Evolutionary conservation across 2,329 filamentous ascomycete genomes (phyloP).

Genomic region (Phoma herbarum): DNA sequence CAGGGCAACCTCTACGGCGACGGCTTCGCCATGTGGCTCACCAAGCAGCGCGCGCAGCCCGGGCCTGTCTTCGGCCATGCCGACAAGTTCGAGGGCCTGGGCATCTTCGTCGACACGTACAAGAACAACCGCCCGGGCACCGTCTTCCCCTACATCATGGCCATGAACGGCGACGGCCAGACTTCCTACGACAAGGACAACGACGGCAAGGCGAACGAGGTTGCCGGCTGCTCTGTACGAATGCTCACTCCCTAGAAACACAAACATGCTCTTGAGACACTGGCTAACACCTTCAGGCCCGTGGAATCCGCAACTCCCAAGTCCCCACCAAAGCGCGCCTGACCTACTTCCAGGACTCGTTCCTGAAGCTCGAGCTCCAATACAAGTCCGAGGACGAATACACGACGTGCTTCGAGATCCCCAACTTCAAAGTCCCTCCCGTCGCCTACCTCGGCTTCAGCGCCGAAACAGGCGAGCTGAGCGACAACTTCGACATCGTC

Average conservation of each 20-base stretch:
- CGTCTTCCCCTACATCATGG: constrained; percentile 98
- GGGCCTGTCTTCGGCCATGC: constrained; percentile 88
- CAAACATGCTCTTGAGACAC: no score
- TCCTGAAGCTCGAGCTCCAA: constrained; percentile 86
- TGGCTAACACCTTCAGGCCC: constrained; percentile 62
- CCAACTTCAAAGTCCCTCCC: constrained; percentile 75
- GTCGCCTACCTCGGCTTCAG: constrained; percentile 72
- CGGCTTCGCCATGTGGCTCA: constrained; percentile 97
- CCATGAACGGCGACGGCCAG: constrained; percentile 93
- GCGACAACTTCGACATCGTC: constrained; percentile 97
- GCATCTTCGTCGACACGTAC: constrained; percentile 97
- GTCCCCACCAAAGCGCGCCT: constrained; percentile 83
- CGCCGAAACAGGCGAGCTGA: constrained; percentile 93
- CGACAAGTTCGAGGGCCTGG: constrained; percentile 92
- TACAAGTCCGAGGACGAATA: constrained; percentile 92
- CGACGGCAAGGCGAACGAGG: constrained; percentile 91
- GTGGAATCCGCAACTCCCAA: constrained; percentile 79
- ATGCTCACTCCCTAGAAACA: no score
- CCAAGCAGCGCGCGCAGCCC: constrained; percentile 82
- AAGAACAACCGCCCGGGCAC: constrained; percentile 98
- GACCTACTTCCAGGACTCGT: constrained; percentile 97
- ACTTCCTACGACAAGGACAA: constrained; percentile 91
- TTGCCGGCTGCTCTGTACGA: constrained; percentile 85
- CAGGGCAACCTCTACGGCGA: constrained; percentile 91
- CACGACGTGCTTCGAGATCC: constrained; percentile 84